Evolutionary conservation across 1,284 basidiomycete genomes (phyloP).

Genomic region (Athelia psychrophila): DNA sequence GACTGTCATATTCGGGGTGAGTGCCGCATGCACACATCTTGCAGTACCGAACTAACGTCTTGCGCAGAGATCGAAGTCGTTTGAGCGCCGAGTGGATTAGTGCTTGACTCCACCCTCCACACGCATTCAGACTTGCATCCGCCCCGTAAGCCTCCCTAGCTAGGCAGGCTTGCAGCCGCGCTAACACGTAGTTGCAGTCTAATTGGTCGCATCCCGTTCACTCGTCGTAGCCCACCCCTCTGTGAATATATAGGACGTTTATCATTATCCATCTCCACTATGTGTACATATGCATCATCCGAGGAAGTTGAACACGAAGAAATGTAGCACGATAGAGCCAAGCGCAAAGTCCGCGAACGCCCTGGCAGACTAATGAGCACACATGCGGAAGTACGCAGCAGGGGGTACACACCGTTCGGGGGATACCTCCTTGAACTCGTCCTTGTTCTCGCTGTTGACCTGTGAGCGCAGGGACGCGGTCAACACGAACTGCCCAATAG

Average conservation of each 20-base stretch:
- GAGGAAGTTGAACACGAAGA: constrained; percentile 98
- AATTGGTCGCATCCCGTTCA: too few relatives aligned
- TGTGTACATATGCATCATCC: constrained; percentile 42
- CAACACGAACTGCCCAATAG: constrained; percentile 96
- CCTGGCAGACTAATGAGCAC: constrained; percentile 37
- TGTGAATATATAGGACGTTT: too few relatives aligned
- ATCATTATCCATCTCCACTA: too few relatives aligned
- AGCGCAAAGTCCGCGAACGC: constrained; percentile 96
- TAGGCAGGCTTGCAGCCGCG: too few relatives aligned
- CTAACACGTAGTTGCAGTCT: too few relatives aligned
- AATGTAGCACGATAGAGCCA: constrained; percentile 93
- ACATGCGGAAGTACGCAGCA: not conserved
- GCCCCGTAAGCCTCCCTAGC: too few relatives aligned
- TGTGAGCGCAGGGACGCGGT: constrained; percentile 91
- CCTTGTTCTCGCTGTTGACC: constrained; percentile 82
- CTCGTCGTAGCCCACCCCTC: too few relatives aligned
- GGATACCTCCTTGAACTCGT: constrained; percentile 87
- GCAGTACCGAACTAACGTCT: not conserved
- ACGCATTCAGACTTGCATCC: too few relatives aligned
- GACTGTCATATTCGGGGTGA: constrained; percentile 75
- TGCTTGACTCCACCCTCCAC: too few relatives aligned
- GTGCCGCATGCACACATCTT: constrained; percentile 22
- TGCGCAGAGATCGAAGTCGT: constrained; percentile 65
- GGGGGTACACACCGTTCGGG: constrained; percentile 77
- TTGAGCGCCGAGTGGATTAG: constrained; percentile 46